phyloP scores from a whole-genome alignment of 257 asterid genomes.

The Solanum chiquidenum region DNA sequence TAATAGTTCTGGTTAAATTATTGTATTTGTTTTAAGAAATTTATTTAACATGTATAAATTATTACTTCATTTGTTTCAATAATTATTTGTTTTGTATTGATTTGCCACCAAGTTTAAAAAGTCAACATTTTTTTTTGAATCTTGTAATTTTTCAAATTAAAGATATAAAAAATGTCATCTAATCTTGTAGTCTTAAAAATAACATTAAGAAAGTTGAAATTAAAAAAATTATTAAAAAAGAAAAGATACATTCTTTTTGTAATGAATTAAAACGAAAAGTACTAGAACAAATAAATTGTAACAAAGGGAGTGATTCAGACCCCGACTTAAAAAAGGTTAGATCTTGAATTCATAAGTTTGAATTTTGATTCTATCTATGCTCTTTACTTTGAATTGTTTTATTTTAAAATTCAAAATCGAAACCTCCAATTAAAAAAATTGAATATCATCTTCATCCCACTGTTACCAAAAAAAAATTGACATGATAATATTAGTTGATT shows the following conservation, averaged over 20 bases:
- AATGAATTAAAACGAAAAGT: no score
- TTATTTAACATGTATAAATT: neutral
- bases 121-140: no score
- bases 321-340: neutral
- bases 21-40: neutral
- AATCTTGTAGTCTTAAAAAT: no score
- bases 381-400: neutral
- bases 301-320: no score
- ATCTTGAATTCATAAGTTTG: neutral
- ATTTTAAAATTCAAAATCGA: neutral
- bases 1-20: no score
- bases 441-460: neutral
- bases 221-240: no score
- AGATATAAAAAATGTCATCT: no score
- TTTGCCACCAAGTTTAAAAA: neutral
- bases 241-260: neutral
- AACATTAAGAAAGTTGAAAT: no score
- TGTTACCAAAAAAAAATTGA: neutral
- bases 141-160: neutral
- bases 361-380: no score
- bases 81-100: no score
- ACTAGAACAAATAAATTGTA: no score
- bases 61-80: neutral
- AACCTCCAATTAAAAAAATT: neutral
- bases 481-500: neutral